These are phyloP conservation scores for Blepharisma japonicum DNA, from an alignment of 73 alveolate genomes.

Conservation along the genomic window DNA sequence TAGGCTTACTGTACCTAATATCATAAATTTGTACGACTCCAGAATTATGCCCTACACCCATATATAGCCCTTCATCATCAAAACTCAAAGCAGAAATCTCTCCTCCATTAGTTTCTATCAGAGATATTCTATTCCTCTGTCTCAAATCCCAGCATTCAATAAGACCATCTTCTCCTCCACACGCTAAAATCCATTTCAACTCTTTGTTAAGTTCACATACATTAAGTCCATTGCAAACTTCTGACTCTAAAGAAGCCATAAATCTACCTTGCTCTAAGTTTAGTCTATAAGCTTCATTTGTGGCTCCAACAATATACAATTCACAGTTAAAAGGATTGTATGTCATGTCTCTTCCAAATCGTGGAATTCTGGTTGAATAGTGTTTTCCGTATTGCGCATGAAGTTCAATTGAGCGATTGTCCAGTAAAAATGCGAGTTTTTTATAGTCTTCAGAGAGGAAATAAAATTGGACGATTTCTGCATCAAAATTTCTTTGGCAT, in stretches of 20 bases:
- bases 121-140: constrained; percentile 51
- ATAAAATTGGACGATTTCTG: constrained; percentile 83
- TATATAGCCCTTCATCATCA: constrained; percentile 59
- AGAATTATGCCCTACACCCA: constrained; percentile 78
- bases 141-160: constrained; percentile 79
- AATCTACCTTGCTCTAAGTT: constrained; percentile 85
- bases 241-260: constrained; percentile 67
- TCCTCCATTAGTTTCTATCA: constrained; percentile 44
- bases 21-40: constrained; percentile 80
- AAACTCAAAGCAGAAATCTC: constrained; percentile 74
- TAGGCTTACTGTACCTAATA: constrained; percentile 80
- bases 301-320: constrained; percentile 89
- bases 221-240: constrained; percentile 60
- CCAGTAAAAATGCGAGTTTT: constrained; percentile 90
- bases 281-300: constrained; percentile 87
- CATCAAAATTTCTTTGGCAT: constrained; percentile 93
- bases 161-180: constrained; percentile 85
- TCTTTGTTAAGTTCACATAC: constrained; percentile 63
- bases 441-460: constrained; percentile 87
- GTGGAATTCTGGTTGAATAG: constrained; percentile 85
- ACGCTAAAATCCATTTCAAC: constrained; percentile 59
- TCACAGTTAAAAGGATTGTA: constrained; percentile 86
- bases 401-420: constrained; percentile 92
- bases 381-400: constrained; percentile 97
- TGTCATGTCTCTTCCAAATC: constrained; percentile 91